Evolutionary conservation across 129 eudicot genomes (phyloP).

Genomic region (Apium graveolens): DNA sequence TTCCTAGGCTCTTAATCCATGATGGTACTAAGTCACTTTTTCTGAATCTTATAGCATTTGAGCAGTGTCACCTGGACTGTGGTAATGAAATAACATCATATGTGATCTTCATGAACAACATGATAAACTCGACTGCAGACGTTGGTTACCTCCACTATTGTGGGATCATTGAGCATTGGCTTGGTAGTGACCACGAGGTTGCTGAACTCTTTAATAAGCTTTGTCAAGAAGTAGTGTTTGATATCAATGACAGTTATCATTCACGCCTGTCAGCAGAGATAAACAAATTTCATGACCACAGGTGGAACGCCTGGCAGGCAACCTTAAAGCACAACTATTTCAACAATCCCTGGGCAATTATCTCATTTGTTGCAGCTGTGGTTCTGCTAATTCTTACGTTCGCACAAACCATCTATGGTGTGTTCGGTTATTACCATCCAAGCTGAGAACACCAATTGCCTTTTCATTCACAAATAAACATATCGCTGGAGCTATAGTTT

Average conservation of each 20-base stretch:
- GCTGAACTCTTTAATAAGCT: conserved; percentile 67
- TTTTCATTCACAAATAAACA: neutral
- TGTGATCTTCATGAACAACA: conserved; percentile 75
- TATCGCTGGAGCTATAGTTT: neutral
- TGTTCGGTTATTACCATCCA: conserved; percentile 22
- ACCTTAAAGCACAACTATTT: conserved; percentile 65
- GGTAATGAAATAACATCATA: conserved; percentile 66
- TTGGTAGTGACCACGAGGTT: conserved; percentile 69
- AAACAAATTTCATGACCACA: conserved; percentile 46
- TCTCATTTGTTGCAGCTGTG: conserved; percentile 75
- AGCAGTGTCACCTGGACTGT: conserved; percentile 68
- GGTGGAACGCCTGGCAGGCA: conserved; percentile 71
- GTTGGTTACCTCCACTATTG: conserved; percentile 61
- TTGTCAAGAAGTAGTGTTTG: conserved; percentile 72
- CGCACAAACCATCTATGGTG: conserved; percentile 51
- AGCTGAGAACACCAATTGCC: neutral
- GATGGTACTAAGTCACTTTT: conserved; percentile 81
- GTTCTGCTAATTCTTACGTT: conserved; percentile 50
- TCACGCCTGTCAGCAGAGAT: conserved; percentile 49
- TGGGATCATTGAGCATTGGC: conserved; percentile 81
- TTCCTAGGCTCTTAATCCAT: conserved; percentile 66
- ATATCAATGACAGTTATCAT: conserved; percentile 61
- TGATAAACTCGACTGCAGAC: conserved; percentile 64
- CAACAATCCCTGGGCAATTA: conserved; percentile 78
- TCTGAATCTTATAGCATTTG: conserved; percentile 65